Conservation (phyloP, 352 stramenopile genomes). For the Plasmopara viticola region DNA sequence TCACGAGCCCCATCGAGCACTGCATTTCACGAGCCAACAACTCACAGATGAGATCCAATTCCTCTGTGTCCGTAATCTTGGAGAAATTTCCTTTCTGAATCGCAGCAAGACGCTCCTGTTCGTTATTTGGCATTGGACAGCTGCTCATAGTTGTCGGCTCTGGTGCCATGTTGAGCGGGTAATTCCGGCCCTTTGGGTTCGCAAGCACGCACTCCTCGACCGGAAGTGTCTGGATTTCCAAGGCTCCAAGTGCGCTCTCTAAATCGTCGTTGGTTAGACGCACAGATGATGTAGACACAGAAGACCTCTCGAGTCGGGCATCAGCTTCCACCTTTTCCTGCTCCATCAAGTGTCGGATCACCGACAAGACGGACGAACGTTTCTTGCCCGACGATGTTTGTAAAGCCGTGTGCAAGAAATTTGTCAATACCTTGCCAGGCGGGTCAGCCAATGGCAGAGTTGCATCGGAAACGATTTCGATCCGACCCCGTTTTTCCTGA, state of each 20-base stretch:
- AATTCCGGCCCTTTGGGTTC: conserved; percentile 30
- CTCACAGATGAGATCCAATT: conserved; percentile 59
- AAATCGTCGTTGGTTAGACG: conserved; percentile 22
- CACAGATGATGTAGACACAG: conserved; percentile 6
- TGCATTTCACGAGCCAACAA: conserved; percentile 48
- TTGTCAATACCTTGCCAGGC: conserved; percentile 23
- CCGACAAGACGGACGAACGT: conserved; percentile 42
- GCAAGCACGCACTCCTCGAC: conserved; percentile 31
- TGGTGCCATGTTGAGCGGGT: conserved; percentile 30
- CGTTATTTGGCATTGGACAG: conserved; percentile 32
- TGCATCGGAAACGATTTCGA: conserved; percentile 20
- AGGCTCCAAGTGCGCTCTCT: conserved; percentile 15
- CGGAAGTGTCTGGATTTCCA: conserved; percentile 20
- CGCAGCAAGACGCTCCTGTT: conserved; percentile 26
- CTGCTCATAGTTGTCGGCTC: conserved; percentile 16
- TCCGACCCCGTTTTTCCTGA: conserved; percentile 19
- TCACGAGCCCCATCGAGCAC: conserved; percentile 47
- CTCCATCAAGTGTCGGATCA: conserved; percentile 53
- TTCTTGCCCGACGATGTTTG: conserved; percentile 26
- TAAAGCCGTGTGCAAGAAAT: conserved; percentile 25
- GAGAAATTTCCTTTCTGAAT: conserved; percentile 35
- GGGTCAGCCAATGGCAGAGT: conserved; percentile 9
- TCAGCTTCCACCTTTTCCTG: conserved; percentile 25
- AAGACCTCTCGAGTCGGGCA: no score
- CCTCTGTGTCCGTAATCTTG: conserved; percentile 42